Percentiles rank a stretch among this genome's conserved stretches.
Evolutionary conservation across 176 grass and related monocot genomes (phyloP).

Genomic region (Lolium rigidum): DNA sequence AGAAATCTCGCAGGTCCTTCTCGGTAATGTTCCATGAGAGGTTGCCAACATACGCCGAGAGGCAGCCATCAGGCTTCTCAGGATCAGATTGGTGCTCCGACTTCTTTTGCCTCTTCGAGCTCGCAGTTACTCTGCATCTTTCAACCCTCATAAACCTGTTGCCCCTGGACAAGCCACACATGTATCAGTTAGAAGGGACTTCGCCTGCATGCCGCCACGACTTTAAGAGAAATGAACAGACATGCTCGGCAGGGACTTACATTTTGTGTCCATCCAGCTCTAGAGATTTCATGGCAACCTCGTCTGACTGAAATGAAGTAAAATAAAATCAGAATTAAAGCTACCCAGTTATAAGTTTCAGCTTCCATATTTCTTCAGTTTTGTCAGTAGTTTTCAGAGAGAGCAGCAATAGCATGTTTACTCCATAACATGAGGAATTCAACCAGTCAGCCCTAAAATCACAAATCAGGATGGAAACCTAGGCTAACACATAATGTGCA

Average conservation of each 20-base stretch:
- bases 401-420: not conserved
- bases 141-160: conserved; percentile 75
- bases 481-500: not conserved
- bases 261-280: conserved; percentile 80
- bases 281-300: conserved; percentile 62
- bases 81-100: conserved; percentile 60
- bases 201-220: not conserved
- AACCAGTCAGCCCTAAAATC: not conserved
- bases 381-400: not conserved
- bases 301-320: conserved; percentile 45
- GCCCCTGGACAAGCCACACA: conserved; percentile 37
- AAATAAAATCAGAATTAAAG: conserved; percentile 21
- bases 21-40: conserved; percentile 80
- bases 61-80: conserved; percentile 78
- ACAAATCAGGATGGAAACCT: not conserved
- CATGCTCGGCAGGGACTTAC: conserved; percentile 34
- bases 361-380: not conserved
- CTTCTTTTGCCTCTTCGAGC: conserved; percentile 76
- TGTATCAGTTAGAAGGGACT: not conserved
- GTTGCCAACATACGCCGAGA: conserved; percentile 82
- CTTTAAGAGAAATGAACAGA: not conserved
- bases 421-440: not conserved
- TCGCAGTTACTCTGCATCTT: conserved; percentile 61
- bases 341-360: not conserved
- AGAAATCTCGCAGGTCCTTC: conserved; percentile 64